These are phyloP conservation scores for Hygrocybe coccinea DNA, from an alignment of 768 basidiomycete genomes.

Conservation along the genomic window DNA sequence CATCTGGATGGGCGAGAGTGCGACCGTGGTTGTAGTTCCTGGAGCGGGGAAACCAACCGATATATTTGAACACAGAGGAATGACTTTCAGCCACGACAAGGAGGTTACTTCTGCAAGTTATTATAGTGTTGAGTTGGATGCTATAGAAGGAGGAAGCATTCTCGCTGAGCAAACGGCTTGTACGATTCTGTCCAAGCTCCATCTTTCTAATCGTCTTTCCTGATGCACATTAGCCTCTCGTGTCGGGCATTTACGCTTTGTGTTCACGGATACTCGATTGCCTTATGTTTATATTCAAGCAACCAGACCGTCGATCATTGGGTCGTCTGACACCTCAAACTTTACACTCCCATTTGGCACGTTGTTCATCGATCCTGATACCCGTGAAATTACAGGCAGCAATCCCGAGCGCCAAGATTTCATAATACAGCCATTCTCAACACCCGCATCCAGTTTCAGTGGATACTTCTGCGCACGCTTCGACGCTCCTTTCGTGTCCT, in stretches of 20 bases:
- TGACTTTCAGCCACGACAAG: slow-evolving; percentile 39
- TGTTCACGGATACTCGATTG: slow-evolving; percentile 32
- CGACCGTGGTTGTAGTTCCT: slow-evolving; percentile 55
- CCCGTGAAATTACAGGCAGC: slow-evolving; percentile 48
- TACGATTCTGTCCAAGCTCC: slow-evolving; percentile 21
- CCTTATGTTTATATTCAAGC: slow-evolving; percentile 58
- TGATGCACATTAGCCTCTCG: slow-evolving; percentile 44
- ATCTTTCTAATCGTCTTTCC: too few relatives aligned
- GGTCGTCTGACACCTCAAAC: slow-evolving; percentile 30
- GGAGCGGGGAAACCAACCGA: slow-evolving; percentile 43
- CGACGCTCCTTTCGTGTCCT: slow-evolving; percentile 38
- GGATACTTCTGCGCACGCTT: slow-evolving; percentile 48
- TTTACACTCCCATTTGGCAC: slow-evolving; percentile 44
- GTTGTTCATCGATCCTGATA: slow-evolving; percentile 39
- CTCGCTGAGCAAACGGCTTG: slow-evolving; percentile 49
- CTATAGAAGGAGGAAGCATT: slow-evolving; percentile 39
- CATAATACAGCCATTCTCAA: slow-evolving; percentile 46
- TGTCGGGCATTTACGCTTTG: slow-evolving; percentile 60
- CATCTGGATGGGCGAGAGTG: slow-evolving; percentile 86
- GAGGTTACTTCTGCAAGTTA: slow-evolving; percentile 43
- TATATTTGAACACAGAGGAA: slow-evolving; percentile 46
- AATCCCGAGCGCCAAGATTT: slow-evolving; percentile 61
- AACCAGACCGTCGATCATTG: slow-evolving; percentile 47
- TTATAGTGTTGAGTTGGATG: slow-evolving; percentile 47
- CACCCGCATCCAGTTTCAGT: slow-evolving; percentile 27